phyloP scores from a whole-genome alignment of 1,139 yeast species.

The Pichia sp. region DNA sequence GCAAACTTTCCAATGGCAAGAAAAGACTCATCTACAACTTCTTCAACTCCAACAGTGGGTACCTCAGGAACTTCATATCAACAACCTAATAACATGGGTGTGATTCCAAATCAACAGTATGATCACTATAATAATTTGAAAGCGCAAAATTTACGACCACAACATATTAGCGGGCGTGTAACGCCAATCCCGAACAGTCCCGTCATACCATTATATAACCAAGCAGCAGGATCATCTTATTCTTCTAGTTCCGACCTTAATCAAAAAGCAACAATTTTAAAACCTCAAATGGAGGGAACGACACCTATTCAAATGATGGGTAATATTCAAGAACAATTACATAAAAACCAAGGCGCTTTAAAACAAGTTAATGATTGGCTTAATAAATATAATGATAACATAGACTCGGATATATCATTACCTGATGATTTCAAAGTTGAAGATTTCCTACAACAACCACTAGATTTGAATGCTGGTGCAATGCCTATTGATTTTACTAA shows the following conservation, averaged over 20 bases:
- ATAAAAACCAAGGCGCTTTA: slow-evolving; percentile 48
- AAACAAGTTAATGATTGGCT: slow-evolving; percentile 59
- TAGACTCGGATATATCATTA: slow-evolving; percentile 15
- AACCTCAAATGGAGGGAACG: no score
- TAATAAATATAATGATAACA: slow-evolving; percentile 32
- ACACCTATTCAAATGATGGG: slow-evolving; percentile 24
- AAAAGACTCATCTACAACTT: neutral
- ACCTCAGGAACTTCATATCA: neutral
- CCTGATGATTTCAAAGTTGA: slow-evolving; percentile 30
- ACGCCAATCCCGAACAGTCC: no score
- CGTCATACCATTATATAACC: no score
- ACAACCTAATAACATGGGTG: no score
- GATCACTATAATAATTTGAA: no score
- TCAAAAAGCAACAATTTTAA: no score
- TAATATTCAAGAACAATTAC: slow-evolving; percentile 33
- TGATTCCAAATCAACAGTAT: no score
- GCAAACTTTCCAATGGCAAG: no score
- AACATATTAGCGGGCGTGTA: no score
- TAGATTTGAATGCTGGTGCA: slow-evolving; percentile 18
- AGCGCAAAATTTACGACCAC: no score
- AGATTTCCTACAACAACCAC: slow-evolving; percentile 30
- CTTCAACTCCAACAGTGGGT: neutral
- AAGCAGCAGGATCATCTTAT: no score
- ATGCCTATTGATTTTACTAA: slow-evolving; percentile 13
- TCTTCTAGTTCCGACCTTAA: no score